These are phyloP conservation scores for Caloboletus firmus DNA, from an alignment of 1,284 basidiomycete genomes.

Conservation along the genomic window DNA sequence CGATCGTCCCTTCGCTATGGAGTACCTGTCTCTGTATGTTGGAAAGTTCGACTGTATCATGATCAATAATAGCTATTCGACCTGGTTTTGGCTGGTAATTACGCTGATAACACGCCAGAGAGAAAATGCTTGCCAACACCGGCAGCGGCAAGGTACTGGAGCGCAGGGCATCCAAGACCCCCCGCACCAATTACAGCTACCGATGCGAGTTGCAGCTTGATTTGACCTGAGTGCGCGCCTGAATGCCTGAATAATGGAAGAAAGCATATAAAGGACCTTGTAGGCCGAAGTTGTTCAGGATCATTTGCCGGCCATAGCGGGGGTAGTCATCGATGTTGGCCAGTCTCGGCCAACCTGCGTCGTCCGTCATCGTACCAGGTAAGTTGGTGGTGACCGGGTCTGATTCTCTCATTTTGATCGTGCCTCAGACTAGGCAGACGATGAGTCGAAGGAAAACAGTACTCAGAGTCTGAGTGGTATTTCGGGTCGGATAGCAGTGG, in stretches of 20 bases:
- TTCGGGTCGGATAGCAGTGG: neutral
- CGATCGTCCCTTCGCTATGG: slow-evolving; percentile 81
- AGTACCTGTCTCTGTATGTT: slow-evolving; percentile 95
- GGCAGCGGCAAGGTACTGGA: slow-evolving; percentile 91
- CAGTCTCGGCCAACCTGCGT: slow-evolving; percentile 21
- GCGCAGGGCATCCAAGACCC: slow-evolving; percentile 92
- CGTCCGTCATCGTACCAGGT: slow-evolving; percentile 5
- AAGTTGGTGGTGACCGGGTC: neutral
- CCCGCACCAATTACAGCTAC: slow-evolving; percentile 94
- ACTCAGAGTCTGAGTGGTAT: neutral
- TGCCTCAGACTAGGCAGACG: neutral
- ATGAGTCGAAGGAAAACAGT: neutral
- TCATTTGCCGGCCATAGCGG: slow-evolving; percentile 97
- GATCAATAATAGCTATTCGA: slow-evolving; percentile 84
- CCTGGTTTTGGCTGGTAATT: slow-evolving; percentile 45
- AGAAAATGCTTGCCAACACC: slow-evolving; percentile 71
- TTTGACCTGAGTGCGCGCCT: slow-evolving; percentile 63
- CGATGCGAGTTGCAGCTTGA: slow-evolving; percentile 73
- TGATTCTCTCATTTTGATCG: neutral
- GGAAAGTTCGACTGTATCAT: slow-evolving; percentile 87
- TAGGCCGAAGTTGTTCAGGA: slow-evolving; percentile 87
- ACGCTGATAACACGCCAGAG: slow-evolving; percentile 1
- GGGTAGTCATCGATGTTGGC: slow-evolving; percentile 71
- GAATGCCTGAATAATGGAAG: neutral
- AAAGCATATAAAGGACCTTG: slow-evolving; percentile 49